phyloP scores from a whole-genome alignment of 768 basidiomycete genomes.

The Boletus rex-veris region DNA sequence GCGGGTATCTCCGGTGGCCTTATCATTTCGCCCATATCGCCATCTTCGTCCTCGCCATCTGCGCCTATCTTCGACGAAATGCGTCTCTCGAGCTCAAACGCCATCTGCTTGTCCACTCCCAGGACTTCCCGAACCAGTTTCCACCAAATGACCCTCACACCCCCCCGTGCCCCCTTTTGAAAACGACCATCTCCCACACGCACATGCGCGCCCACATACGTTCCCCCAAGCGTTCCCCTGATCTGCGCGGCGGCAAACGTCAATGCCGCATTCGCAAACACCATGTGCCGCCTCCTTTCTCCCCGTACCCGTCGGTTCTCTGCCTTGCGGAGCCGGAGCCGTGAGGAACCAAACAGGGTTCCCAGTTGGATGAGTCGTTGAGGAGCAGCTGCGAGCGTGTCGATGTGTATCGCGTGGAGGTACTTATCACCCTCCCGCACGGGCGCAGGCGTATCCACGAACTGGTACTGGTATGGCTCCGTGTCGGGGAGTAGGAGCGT shows the following conservation, averaged over 20 bases:
- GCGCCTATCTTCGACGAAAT: background rate
- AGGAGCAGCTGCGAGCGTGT: slow-evolving; percentile 3
- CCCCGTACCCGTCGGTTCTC: slow-evolving; percentile 42
- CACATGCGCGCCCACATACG: slow-evolving; percentile 63
- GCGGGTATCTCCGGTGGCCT: slow-evolving; percentile 20
- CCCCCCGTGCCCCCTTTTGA: slow-evolving; percentile 37
- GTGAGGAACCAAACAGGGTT: slow-evolving; percentile 72
- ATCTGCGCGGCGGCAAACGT: slow-evolving; percentile 44
- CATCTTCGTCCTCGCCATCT: background rate
- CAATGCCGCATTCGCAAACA: slow-evolving; percentile 49
- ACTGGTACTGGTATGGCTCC: slow-evolving; percentile 48
- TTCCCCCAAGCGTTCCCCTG: slow-evolving; percentile 37
- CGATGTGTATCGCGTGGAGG: slow-evolving; percentile 2
- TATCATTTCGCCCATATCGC: background rate
- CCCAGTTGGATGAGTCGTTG: slow-evolving; percentile 66
- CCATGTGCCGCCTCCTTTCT: slow-evolving; percentile 54
- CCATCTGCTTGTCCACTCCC: slow-evolving; percentile 37
- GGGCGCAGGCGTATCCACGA: slow-evolving; percentile 16
- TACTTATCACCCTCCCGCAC: slow-evolving; percentile 12
- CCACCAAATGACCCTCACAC: slow-evolving; percentile 52
- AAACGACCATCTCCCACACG: slow-evolving; percentile 71
- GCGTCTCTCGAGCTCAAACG: slow-evolving; percentile 28
- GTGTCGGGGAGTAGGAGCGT: slow-evolving; percentile 50
- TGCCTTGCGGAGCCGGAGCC: slow-evolving; percentile 49
- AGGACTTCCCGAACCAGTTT: slow-evolving; percentile 50